Evolutionary conservation across 495 filamentous ascomycete species (phyloP).

Genomic region (Aspergillus nidulans): DNA sequence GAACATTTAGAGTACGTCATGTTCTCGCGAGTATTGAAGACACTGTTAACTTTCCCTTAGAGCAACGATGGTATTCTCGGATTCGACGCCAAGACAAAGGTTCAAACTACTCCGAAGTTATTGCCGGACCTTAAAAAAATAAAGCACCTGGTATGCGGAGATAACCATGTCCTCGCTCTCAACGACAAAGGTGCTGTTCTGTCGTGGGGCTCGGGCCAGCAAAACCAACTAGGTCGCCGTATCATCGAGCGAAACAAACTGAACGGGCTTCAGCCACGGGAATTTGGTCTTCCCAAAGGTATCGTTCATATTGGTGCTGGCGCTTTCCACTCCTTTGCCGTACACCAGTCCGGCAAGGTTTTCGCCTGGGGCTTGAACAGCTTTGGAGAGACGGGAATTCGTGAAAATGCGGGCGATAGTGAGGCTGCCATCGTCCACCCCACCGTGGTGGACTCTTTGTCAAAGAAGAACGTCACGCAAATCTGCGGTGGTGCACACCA

Average conservation of each 20-base stretch:
- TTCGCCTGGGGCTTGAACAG: conserved; percentile 87
- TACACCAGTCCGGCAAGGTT: conserved; percentile 65
- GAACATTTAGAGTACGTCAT: conserved; percentile 59
- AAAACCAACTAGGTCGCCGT: conserved; percentile 61
- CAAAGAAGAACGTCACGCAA: conserved; percentile 35
- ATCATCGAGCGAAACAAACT: conserved; percentile 51
- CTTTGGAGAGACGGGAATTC: conserved; percentile 75
- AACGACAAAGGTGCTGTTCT: conserved; percentile 52
- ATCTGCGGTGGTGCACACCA: conserved; percentile 57
- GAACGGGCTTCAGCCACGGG: conserved; percentile 61
- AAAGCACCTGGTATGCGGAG: conserved; percentile 51
- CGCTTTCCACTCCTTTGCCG: conserved; percentile 62
- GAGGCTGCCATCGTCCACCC: conserved; percentile 55
- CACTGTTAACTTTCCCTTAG: conserved; percentile 29
- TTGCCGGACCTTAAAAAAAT: conserved; percentile 54
- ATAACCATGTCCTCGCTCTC: conserved; percentile 60
- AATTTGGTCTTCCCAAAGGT: conserved; percentile 61
- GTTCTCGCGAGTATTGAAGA: neutral
- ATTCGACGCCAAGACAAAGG: conserved; percentile 40
- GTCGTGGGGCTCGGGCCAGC: conserved; percentile 60
- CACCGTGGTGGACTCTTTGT: conserved; percentile 56
- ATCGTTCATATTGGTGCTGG: conserved; percentile 53
- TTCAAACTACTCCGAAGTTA: conserved; percentile 46
- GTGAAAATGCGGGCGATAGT: conserved; percentile 62
- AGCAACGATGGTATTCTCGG: conserved; percentile 57